Conservation (phyloP, 2,329 filamentous ascomycete species). For the Cladophialophora exuberans region DNA sequence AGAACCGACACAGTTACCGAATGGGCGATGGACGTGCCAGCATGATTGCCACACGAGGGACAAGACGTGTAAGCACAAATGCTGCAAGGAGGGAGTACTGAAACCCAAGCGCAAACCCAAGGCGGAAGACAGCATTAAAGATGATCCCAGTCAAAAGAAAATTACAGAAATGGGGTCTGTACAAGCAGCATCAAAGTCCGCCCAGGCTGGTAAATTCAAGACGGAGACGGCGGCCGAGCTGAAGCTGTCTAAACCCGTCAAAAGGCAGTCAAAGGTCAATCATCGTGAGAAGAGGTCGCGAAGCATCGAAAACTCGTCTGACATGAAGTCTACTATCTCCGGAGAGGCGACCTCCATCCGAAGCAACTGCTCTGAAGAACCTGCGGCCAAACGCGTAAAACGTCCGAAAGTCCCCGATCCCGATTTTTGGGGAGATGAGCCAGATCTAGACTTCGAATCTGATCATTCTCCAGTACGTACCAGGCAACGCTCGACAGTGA, state of each 20-base stretch:
- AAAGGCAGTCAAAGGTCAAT: background rate
- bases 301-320: background rate
- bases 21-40: conserved; percentile 75
- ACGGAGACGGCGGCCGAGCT: background rate
- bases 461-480: background rate
- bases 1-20: conserved; percentile 60
- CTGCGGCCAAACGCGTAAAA: conserved; percentile 13
- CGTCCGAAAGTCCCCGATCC: background rate
- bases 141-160: conserved; percentile 22
- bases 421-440: background rate
- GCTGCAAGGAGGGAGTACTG: conserved; percentile 71
- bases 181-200: background rate
- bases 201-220: background rate
- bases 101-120: conserved; percentile 58
- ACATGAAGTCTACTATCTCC: background rate
- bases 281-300: background rate
- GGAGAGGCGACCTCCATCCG: background rate
- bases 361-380: conserved; percentile 2
- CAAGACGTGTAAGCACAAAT: conserved; percentile 69
- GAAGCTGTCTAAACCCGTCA: background rate
- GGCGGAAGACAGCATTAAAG: conserved; percentile 22
- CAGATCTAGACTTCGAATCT: background rate
- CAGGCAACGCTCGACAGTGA: background rate
- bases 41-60: conserved; percentile 68
- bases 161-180: conserved; percentile 14